Percentiles rank a stretch among this genome's conserved stretches.
Evolutionary conservation across 306 rosid genomes (phyloP).

Genomic region (Neltuma alba): DNA sequence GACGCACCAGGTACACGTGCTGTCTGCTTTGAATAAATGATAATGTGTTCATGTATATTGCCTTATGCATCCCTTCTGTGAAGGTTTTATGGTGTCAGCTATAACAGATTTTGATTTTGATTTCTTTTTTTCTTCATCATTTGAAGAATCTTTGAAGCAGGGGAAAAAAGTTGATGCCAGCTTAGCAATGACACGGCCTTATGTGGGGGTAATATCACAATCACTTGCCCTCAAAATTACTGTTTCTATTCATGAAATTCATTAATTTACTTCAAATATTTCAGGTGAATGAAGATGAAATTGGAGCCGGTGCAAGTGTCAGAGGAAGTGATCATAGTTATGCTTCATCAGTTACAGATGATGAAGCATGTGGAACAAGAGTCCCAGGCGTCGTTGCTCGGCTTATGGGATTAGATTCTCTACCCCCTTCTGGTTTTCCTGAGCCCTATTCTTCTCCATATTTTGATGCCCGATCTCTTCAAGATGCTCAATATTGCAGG

Average conservation of each 20-base stretch:
- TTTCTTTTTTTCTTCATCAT: conserved; percentile 26
- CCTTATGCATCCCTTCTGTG: conserved; percentile 1
- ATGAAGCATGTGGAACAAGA: conserved; percentile 67
- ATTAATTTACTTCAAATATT: conserved; percentile 27
- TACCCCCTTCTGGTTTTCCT: conserved; percentile 66
- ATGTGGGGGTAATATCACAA: conserved; percentile 48
- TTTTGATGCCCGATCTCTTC: conserved; percentile 76
- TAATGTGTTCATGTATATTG: not conserved
- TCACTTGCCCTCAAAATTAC: conserved; percentile 5
- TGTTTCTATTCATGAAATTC: conserved; percentile 27
- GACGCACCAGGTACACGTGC: conserved; percentile 61
- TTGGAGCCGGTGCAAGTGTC: conserved; percentile 45
- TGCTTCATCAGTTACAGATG: conserved; percentile 92
- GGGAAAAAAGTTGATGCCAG: conserved; percentile 56
- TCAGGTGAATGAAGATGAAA: conserved; percentile 72
- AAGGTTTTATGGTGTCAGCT: conserved; percentile 11
- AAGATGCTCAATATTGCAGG: conserved; percentile 53
- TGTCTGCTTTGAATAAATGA: not conserved
- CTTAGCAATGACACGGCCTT: conserved; percentile 51
- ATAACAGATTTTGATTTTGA: conserved; percentile 27
- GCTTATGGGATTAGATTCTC: conserved; percentile 93
- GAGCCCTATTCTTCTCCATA: conserved; percentile 67
- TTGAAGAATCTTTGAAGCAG: conserved; percentile 54
- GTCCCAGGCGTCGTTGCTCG: conserved; percentile 86
- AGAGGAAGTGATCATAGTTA: conserved; percentile 77